These are phyloP conservation scores for Cairneyella variabilis DNA, from an alignment of 495 filamentous ascomycete species.

Conservation along the genomic window DNA sequence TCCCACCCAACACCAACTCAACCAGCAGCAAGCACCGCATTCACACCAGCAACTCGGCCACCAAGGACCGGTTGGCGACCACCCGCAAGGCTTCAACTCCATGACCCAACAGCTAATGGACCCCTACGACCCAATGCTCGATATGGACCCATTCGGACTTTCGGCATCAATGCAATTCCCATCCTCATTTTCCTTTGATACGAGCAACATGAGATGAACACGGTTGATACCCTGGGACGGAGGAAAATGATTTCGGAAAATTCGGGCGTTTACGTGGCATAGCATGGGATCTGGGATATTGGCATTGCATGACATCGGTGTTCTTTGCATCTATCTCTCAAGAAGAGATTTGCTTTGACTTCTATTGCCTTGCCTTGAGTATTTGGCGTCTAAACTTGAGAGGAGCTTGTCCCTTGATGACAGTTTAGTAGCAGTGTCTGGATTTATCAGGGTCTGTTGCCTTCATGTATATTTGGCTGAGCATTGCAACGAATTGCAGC, in stretches of 20 bases:
- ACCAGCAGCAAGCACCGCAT: constrained; percentile 13
- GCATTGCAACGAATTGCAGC: constrained; percentile 5
- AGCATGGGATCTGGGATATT: neutral
- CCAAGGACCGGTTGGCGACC: constrained; percentile 11
- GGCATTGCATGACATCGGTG: constrained; percentile 2
- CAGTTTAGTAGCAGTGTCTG: neutral
- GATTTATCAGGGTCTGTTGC: neutral
- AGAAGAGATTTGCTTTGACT: neutral
- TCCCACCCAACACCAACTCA: constrained; percentile 31
- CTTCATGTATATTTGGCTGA: neutral
- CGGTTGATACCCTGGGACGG: constrained; percentile 24
- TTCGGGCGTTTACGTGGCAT: constrained; percentile 3
- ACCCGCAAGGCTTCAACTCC: constrained; percentile 28
- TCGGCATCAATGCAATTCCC: constrained; percentile 94
- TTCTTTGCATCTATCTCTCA: neutral
- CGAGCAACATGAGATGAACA: constrained; percentile 50
- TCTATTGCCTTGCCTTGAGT: neutral
- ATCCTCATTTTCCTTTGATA: constrained; percentile 80
- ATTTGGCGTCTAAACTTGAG: neutral
- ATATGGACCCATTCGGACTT: constrained; percentile 86
- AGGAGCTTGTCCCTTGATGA: neutral
- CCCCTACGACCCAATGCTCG: constrained; percentile 75
- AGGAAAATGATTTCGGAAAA: constrained; percentile 2
- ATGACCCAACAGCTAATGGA: constrained; percentile 68
- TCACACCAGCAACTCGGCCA: constrained; percentile 21